Base-by-base conservation (phyloP, 352 stramenopile genomes). In the Globisporangium emineosum region DNA sequence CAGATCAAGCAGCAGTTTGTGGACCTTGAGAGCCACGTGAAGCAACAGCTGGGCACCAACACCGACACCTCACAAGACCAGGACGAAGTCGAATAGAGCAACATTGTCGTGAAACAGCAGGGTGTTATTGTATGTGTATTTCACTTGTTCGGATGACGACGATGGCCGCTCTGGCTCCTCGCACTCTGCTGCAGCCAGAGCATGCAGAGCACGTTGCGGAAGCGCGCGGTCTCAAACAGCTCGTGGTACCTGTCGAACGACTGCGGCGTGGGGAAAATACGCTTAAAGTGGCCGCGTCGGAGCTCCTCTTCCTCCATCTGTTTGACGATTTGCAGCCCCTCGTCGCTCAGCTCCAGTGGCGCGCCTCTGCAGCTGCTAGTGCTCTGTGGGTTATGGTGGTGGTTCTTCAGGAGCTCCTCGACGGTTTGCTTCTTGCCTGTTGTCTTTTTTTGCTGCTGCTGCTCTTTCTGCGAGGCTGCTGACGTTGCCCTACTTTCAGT, bases 241-340 rank as follows among this genome's bases (percentile, higher is more conserved):
- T 65, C 50, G 3, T 73, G 63, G 47, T 92, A 90, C 37, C 54
- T 71, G n/a, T 80, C 71, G 47, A 79, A 83, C 3, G 83, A 81
- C 10, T 79, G 57, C 0, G 73, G 3, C 4, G 77, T 91, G 2
- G 86, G 86, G 55, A 92, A 94, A 42, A 94, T 88, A 0, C 84
- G 76, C 54, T 77, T 73, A 60, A 94, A 94, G 55, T 94, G 79
- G 3, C 83, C 84, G 2, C 69, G 65, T 9, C 86, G 78, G 1
- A 76, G 68, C 7, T 83, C 64, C 42, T 94, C 84, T 69, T 89
- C 82, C 52, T 91, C 75, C 67, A 93, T 78, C 2, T 78, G 68
- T 47, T 86, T 81, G 19, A 89, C 56, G 15, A 84, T 67, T 12
- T 72, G 61, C 12, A 89, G 69, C 60, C 93, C 77, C 35, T 78